Evolutionary conservation across 2,329 filamentous ascomycete species (phyloP).

Genomic region (Epichloe bromicola): DNA sequence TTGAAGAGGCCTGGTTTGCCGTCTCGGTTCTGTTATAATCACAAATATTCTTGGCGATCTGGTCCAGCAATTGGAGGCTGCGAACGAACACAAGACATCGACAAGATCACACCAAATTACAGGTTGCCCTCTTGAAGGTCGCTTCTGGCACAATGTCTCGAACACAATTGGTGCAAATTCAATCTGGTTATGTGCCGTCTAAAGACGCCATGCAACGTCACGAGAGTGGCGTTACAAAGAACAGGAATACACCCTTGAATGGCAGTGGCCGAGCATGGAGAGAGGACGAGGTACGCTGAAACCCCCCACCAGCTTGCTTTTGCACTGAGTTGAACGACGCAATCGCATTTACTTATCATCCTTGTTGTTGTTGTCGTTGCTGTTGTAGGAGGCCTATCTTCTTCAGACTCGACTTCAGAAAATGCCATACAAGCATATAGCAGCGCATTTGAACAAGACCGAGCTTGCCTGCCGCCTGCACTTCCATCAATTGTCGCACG

Average conservation of each 20-base stretch:
- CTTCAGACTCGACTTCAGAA: conserved; percentile 75
- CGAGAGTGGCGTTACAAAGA: conserved; percentile 49
- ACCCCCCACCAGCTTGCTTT: not conserved
- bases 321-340: not conserved
- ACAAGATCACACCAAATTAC: too few species aligned
- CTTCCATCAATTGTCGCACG: conserved; percentile 75
- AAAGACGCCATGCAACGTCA: conserved; percentile 44
- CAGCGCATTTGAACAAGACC: conserved; percentile 73
- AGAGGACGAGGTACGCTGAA: conserved; percentile 59
- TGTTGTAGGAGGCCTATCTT: conserved; percentile 60
- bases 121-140: too few species aligned
- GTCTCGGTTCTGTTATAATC: conserved; percentile 1
- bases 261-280: conserved; percentile 73
- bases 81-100: not conserved
- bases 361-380: not conserved
- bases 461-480: conserved; percentile 78
- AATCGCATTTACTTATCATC: not conserved
- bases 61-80: not conserved
- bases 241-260: conserved; percentile 54
- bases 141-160: conserved; percentile 31
- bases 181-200: conserved; percentile 34
- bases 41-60: not conserved
- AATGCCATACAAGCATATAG: conserved; percentile 87
- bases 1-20: conserved; percentile 12
- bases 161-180: conserved; percentile 31